phyloP scores from a whole-genome alignment of 345 rosid species.

The Citrus sinensis region DVS_A1.0 CM039166.1:6516001-6516500 shows the following conservation, averaged over 20 bases:
- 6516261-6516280: neutral
- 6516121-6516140: too few species aligned
- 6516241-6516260: neutral
- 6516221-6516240: conserved; percentile 9
- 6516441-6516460: too few species aligned
- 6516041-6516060: neutral
- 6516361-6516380: too few species aligned
- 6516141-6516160: neutral
- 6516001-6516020: neutral
- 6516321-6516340: too few species aligned
- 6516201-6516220: conserved; percentile 10
- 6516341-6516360: too few species aligned
- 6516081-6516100: neutral
- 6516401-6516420: too few species aligned
- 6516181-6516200: conserved; percentile 7
- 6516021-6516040: neutral
- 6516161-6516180: neutral
- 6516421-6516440: too few species aligned
- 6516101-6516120: neutral
- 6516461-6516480: too few species aligned
- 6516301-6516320: too few species aligned
- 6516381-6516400: too few species aligned
- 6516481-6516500: too few species aligned
- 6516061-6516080: neutral
- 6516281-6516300: neutral